Evolutionary conservation across 2,329 filamentous ascomycete genomes (phyloP).

Genomic region (Trichophyton mentagrophytes): DNA sequence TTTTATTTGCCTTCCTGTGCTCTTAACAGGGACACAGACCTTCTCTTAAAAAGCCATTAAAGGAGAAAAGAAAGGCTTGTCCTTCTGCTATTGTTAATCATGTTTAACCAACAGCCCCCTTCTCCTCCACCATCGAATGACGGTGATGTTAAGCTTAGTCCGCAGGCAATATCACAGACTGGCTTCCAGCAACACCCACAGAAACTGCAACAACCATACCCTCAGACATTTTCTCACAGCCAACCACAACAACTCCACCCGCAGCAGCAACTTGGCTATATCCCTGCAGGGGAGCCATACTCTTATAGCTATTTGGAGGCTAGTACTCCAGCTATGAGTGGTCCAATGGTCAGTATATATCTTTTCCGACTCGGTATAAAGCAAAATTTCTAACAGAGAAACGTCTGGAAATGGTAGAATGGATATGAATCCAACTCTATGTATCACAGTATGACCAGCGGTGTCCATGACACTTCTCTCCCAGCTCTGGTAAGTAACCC

Average conservation of each 20-base stretch:
- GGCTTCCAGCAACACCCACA: not conserved
- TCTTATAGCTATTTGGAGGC: conserved; percentile 5
- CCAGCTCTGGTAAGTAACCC: conserved; percentile 7
- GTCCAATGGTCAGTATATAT: conserved; percentile 4
- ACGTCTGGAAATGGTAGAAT: not conserved
- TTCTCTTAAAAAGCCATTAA: not conserved
- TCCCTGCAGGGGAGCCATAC: not conserved
- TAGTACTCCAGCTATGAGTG: conserved; percentile 1
- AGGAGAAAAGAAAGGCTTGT: conserved; percentile 2
- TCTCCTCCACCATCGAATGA: conserved; percentile 13
- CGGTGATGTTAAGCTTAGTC: conserved; percentile 9
- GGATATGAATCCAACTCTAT: conserved; percentile 2
- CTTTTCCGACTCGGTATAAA: not conserved
- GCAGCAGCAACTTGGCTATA: not conserved
- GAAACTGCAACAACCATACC: not conserved
- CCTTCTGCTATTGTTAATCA: conserved; percentile 5
- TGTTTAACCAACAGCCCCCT: conserved; percentile 13
- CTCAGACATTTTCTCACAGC: not conserved
- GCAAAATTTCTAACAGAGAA: not conserved
- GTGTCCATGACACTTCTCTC: conserved; percentile 7
- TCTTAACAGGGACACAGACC: not conserved
- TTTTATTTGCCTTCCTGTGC: no score
- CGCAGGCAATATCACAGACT: conserved; percentile 6
- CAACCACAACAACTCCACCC: not conserved
- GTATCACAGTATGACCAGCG: conserved; percentile 7